Percentiles rank a stretch among this genome's conserved stretches.
These are phyloP conservation scores for Wickerhamomyces kurtzmanii DNA, from an alignment of 805 yeast genomes.

Conservation along the genomic window DNA sequence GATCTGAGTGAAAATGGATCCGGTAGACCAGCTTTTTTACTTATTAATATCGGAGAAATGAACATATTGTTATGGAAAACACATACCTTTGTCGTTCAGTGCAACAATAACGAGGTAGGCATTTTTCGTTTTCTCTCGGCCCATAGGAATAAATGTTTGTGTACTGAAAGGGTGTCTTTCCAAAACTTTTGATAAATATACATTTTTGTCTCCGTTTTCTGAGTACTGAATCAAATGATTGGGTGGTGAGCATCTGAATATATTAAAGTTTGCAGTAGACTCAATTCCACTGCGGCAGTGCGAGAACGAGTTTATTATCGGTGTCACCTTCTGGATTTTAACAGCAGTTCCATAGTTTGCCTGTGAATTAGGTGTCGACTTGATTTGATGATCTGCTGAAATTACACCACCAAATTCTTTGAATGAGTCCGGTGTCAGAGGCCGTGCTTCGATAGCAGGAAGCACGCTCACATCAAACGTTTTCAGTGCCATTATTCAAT, in stretches of 20 bases:
- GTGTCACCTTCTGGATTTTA: slow-evolving; percentile 68
- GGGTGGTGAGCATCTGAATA: slow-evolving; percentile 77
- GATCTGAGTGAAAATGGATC: slow-evolving; percentile 54
- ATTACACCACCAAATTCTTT: slow-evolving; percentile 66
- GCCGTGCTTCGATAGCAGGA: slow-evolving; percentile 33
- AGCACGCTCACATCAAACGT: slow-evolving; percentile 20
- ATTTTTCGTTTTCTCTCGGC: slow-evolving; percentile 42
- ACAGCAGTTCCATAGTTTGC: slow-evolving; percentile 96
- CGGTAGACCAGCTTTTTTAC: slow-evolving; percentile 35
- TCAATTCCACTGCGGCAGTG: slow-evolving; percentile 35
- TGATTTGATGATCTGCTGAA: slow-evolving; percentile 67
- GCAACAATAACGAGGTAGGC: slow-evolving; percentile 84
- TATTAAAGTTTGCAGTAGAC: slow-evolving; percentile 67
- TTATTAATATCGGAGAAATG: slow-evolving; percentile 24
- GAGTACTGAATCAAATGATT: slow-evolving; percentile 30
- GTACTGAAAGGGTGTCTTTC: slow-evolving; percentile 88
- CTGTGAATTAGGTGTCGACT: slow-evolving; percentile 28
- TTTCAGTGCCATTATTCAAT: slow-evolving; percentile 21
- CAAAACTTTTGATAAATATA: slow-evolving; percentile 40
- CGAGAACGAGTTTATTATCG: slow-evolving; percentile 34
- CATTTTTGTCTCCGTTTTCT: slow-evolving; percentile 4
- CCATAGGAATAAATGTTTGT: slow-evolving; percentile 91
- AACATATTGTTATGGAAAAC: slow-evolving; percentile 32
- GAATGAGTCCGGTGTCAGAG: slow-evolving; percentile 58
- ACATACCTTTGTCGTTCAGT: slow-evolving; percentile 29